A percentile compares a stretch with the other conserved stretches of the same genome.
Conservation (phyloP, 495 filamentous ascomycete species). For the Tirmania nivea region DNA sequence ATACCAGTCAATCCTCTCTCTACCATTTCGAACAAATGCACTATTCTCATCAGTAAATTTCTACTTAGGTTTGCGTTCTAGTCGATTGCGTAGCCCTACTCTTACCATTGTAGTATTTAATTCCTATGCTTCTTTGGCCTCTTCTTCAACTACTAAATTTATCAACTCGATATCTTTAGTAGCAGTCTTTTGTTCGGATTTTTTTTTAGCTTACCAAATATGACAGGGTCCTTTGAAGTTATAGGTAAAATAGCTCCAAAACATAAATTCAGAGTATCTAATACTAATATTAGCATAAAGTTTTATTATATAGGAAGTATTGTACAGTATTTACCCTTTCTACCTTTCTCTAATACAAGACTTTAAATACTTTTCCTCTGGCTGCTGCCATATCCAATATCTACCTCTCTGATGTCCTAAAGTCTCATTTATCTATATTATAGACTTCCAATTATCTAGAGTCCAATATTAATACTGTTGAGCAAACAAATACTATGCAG, state of each 20-base stretch:
- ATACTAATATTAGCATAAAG: too few species aligned
- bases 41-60: background rate
- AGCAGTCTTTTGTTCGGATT: background rate
- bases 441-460: background rate
- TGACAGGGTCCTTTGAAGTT: conserved; percentile 21
- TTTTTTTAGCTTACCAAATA: conserved; percentile 3
- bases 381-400: background rate
- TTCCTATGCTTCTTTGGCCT: background rate
- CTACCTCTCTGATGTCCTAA: background rate
- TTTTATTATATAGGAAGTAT: too few species aligned
- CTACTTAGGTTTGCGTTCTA: too few species aligned
- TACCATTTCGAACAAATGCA: background rate
- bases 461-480: background rate
- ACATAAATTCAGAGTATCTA: conserved; percentile 22
- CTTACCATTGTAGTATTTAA: too few species aligned
- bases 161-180: background rate
- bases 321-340: too few species aligned
- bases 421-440: too few species aligned
- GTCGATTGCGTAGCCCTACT: too few species aligned
- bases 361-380: background rate
- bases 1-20: background rate
- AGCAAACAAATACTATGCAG: background rate
- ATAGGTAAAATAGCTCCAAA: conserved; percentile 21
- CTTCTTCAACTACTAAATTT: background rate
- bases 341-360: conserved; percentile 11